Evolutionary conservation across 2,329 filamentous ascomycete species (phyloP).

Genomic region (Ceratocystis cubensis): DNA sequence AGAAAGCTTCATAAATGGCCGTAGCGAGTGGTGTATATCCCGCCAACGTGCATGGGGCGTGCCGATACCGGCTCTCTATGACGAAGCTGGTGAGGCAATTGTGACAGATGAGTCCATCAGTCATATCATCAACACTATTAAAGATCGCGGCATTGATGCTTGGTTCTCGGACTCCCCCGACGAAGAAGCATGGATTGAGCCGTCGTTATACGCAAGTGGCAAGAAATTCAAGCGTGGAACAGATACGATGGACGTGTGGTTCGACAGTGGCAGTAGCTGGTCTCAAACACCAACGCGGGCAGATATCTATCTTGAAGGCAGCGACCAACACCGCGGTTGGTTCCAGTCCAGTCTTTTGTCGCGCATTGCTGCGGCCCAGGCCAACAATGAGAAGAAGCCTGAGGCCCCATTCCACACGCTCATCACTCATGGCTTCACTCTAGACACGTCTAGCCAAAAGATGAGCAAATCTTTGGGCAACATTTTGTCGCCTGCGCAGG

Average conservation of each 20-base stretch:
- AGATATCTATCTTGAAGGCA: constrained; percentile 86
- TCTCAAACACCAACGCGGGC: constrained; percentile 45
- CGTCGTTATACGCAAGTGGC: constrained; percentile 39
- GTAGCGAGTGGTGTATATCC: constrained; percentile 97
- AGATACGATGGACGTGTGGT: constrained; percentile 99
- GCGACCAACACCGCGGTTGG: constrained; percentile 94
- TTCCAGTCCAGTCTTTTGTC: constrained; percentile 95
- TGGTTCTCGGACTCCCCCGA: constrained; percentile 82
- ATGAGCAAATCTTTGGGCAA: constrained; percentile 98
- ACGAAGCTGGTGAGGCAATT: constrained; percentile 58
- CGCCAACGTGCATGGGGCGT: constrained; percentile 93
- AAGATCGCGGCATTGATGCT: constrained; percentile 68
- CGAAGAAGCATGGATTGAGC: constrained; percentile 65
- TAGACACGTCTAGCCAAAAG: constrained; percentile 83
- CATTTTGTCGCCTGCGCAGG: constrained; percentile 63
- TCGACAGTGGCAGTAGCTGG: constrained; percentile 96
- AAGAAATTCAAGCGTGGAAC: constrained; percentile 58
- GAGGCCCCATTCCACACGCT: constrained; percentile 67
- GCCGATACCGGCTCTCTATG: constrained; percentile 83
- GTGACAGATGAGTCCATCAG: constrained; percentile 66
- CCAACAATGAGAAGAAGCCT: constrained; percentile 21
- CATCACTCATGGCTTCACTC: constrained; percentile 90
- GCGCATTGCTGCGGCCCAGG: constrained; percentile 45
- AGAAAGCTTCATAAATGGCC: constrained; percentile 71
- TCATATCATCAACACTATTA: constrained; percentile 71